Conservation (phyloP, 441 rosid species). For the Kokia cookei region DNA sequence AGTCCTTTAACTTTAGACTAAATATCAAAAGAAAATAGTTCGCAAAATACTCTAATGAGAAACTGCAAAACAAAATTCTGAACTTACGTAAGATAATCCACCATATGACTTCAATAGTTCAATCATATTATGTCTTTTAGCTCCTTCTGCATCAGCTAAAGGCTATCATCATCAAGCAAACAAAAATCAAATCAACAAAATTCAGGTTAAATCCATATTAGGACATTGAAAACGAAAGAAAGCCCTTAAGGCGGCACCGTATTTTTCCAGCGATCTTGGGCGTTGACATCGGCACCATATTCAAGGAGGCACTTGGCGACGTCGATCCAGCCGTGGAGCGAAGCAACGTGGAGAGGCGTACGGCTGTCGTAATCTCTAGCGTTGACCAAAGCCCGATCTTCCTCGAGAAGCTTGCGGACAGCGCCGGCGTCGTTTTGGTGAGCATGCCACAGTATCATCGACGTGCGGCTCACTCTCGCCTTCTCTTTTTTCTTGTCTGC, state of each 20-base stretch:
- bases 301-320: conserved; percentile 81
- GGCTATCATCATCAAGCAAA: conserved; percentile 47
- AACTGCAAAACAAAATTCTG: not conserved
- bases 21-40: not conserved
- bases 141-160: conserved; percentile 98
- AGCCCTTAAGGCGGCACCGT: conserved; percentile 38
- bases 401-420: conserved; percentile 88
- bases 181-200: not conserved
- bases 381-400: conserved; percentile 72
- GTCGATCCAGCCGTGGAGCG: conserved; percentile 93
- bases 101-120: conserved; percentile 77
- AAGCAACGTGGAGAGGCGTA: conserved; percentile 94
- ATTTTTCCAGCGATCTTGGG: conserved; percentile 98
- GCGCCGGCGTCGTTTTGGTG: conserved; percentile 91
- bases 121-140: conserved; percentile 70
- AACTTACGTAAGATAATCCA: conserved; percentile 84
- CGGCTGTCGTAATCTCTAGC: conserved; percentile 93
- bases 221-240: not conserved
- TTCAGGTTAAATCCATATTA: not conserved
- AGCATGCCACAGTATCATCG: conserved; percentile 93
- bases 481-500: conserved; percentile 84
- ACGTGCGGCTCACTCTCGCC: conserved; percentile 97
- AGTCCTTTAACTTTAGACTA: not conserved
- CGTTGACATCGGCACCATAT: conserved; percentile 93
- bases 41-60: not conserved